Evolutionary conservation across 1,284 basidiomycete genomes (phyloP).

Genomic region (Grifola frondosa): DNA sequence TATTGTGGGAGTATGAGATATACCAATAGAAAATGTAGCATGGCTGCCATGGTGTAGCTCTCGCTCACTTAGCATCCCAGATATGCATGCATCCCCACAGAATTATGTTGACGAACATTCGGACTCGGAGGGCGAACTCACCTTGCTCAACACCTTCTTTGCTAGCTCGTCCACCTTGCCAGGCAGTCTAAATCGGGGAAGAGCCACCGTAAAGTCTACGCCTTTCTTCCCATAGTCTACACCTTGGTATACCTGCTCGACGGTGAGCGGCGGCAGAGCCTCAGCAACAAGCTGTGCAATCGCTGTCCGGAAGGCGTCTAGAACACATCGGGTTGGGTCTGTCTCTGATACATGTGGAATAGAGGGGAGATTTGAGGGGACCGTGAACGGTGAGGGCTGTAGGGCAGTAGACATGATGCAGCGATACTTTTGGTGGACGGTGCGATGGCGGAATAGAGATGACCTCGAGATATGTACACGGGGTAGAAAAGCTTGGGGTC

Average conservation of each 20-base stretch:
- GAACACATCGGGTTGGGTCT: conserved; percentile 68
- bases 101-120: no score
- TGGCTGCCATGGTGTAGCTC: no score
- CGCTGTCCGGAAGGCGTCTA: conserved; percentile 86
- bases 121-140: no score
- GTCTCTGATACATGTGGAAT: conserved; percentile 63
- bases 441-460: background rate
- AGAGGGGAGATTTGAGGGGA: conserved; percentile 26
- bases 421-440: background rate
- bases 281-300: conserved; percentile 79
- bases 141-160: conserved; percentile 71
- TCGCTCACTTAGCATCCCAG: no score
- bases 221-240: conserved; percentile 93
- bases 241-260: conserved; percentile 79
- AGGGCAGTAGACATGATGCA: no score
- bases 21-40: no score
- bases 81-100: no score
- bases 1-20: background rate
- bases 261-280: conserved; percentile 63
- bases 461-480: no score
- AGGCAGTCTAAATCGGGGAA: conserved; percentile 87
- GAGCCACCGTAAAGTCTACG: conserved; percentile 88
- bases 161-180: conserved; percentile 83
- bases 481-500: no score
- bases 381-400: conserved; percentile 20